These are phyloP conservation scores for Metschnikowia chrysomelidarum DNA, from an alignment of 805 yeast species.

Conservation along the genomic window DNA sequence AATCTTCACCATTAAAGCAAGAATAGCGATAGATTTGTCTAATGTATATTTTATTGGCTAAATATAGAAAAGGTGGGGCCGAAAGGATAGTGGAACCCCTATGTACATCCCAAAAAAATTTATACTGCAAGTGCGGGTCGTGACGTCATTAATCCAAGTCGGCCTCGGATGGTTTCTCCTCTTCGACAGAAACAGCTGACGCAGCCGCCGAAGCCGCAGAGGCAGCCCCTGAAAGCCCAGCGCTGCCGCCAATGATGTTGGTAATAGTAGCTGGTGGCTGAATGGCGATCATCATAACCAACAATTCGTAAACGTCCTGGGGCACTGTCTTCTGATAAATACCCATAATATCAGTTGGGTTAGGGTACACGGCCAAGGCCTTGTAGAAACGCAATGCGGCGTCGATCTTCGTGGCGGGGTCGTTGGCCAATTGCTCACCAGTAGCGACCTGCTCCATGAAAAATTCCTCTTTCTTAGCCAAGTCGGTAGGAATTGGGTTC, in stretches of 20 bases:
- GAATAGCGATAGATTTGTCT: too few relatives aligned
- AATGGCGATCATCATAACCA: slow-evolving; percentile 86
- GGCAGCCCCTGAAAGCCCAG: slow-evolving; percentile 26
- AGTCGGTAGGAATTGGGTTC: slow-evolving; percentile 73
- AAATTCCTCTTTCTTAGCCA: slow-evolving; percentile 67
- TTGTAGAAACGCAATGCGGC: slow-evolving; percentile 92
- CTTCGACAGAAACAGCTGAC: slow-evolving; percentile 23
- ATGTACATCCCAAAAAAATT: slow-evolving; percentile 6
- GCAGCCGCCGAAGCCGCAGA: slow-evolving; percentile 24
- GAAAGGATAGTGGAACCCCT: too few relatives aligned
- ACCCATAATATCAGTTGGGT: slow-evolving; percentile 87
- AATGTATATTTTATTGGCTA: slow-evolving; percentile 2
- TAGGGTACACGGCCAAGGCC: slow-evolving; percentile 90
- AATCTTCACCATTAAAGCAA: too few relatives aligned
- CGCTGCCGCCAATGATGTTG: slow-evolving; percentile 50
- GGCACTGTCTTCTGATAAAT: slow-evolving; percentile 89
- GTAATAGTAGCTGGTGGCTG: slow-evolving; percentile 83
- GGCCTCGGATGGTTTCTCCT: slow-evolving; percentile 19
- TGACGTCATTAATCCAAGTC: slow-evolving; percentile 19
- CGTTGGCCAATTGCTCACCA: slow-evolving; percentile 77
- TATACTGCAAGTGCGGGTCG: background rate
- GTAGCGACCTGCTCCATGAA: slow-evolving; percentile 80
- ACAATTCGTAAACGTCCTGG: slow-evolving; percentile 73
- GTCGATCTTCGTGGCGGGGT: slow-evolving; percentile 67
- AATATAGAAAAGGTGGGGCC: background rate